Evolutionary conservation across 2,329 filamentous ascomycete species (phyloP), one percentile per base, ranked within the genome.

Genomic region (Ophiostoma triangulosporum): DNA sequence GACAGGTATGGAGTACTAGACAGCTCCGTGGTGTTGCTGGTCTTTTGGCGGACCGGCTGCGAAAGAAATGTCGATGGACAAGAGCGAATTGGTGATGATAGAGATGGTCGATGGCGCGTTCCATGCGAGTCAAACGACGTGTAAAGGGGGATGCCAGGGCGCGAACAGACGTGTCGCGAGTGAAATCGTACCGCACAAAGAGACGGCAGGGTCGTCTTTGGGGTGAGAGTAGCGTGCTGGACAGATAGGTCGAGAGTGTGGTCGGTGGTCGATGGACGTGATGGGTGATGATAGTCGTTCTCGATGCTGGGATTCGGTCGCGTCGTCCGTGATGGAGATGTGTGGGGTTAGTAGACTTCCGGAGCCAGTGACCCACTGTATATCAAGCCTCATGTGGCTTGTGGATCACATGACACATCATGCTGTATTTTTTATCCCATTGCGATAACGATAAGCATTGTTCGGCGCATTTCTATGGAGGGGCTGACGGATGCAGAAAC

Each of bases 301-400:
- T 52, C 43, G 54, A 55, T 50, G 54, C 45, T 38, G 50, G 38
- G 43, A 50, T 53, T 46, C 52, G 54, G 54, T 51, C 54, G 54
- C 54, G 54, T 53, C 50, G 50, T 55, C 50, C 20, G 33, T 32
- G 29, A 46, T 45, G 54, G 48, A 51, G 52, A 52, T 40, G 54
- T 55, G 54, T 55, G 54, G 54, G 54, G 54, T 55, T 55, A n/a
- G n/a, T n/a, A n/a, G n/a, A n/a, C n/a, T n/a, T n/a, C n/a, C n/a
- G n/a, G n/a, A n/a, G 43, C 15, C 43, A 46, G 12, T 12, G 43
- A 24, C 29, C 43, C 43, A 46, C 26, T 6, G 15, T 8, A 6
- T 26, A 12, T 46, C 26, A 29, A 46, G 43, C 43, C 43, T 27
- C 43, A 2, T 46, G 43, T 46, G 43, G 43, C 43, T 46, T 17